Conservation (phyloP, 1,284 basidiomycete genomes). For the Xanthoconium separans region DNA sequence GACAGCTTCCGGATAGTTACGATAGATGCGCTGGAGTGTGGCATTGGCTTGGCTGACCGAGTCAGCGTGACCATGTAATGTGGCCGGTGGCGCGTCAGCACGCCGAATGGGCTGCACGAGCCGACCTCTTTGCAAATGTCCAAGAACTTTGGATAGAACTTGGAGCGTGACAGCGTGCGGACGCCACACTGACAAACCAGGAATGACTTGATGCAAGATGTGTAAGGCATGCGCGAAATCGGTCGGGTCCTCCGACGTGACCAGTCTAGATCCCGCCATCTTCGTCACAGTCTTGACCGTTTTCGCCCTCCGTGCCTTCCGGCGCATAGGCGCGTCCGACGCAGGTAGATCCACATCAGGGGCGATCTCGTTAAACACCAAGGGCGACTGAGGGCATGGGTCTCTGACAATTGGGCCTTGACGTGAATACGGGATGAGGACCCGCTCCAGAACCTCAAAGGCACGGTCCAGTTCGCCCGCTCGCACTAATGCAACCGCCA, state of each 20-base stretch:
- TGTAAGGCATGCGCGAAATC: constrained; percentile 59
- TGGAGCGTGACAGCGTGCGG: constrained; percentile 54
- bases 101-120: constrained; percentile 44
- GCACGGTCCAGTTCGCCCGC: constrained; percentile 81
- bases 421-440: constrained; percentile 67
- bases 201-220: constrained; percentile 60
- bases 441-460: constrained; percentile 79
- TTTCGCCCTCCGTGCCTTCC: constrained; percentile 25
- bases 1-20: constrained; percentile 51
- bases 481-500: constrained; percentile 73
- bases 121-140: constrained; percentile 50
- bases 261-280: constrained; percentile 16
- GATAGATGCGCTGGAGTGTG: constrained; percentile 44
- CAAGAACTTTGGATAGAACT: constrained; percentile 45
- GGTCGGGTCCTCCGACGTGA: constrained; percentile 21
- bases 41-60: constrained; percentile 26
- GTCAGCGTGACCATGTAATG: constrained; percentile 13
- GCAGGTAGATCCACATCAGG: constrained; percentile 25
- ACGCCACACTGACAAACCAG: constrained; percentile 63
- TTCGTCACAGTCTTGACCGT: constrained; percentile 20
- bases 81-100: constrained; percentile 17
- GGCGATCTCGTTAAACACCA: constrained; percentile 37
- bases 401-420: constrained; percentile 37
- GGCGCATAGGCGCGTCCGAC: constrained; percentile 34
- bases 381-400: constrained; percentile 41